Evolutionary conservation across 116 monocot species (phyloP).

Genomic region (Papilionanthe hybrid): DNA sequence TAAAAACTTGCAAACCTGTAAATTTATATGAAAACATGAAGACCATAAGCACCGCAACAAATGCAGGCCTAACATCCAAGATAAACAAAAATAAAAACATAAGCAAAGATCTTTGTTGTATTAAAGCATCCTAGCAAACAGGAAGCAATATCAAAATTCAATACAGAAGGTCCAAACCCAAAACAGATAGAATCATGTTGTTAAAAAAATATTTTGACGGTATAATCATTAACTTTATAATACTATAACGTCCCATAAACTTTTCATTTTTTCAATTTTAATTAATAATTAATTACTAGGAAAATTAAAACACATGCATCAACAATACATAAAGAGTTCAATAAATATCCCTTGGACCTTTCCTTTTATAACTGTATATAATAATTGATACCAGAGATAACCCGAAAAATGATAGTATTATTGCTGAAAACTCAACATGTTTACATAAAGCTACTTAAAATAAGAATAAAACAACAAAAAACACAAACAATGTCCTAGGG

Average conservation of each 20-base stretch:
- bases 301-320: background rate
- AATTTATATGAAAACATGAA: background rate
- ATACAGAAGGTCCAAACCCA: background rate
- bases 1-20: slow-evolving; percentile 96
- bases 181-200: background rate
- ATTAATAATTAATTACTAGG: background rate
- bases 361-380: background rate
- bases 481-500: too few species aligned
- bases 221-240: background rate
- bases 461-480: too few species aligned
- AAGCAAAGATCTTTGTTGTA: background rate
- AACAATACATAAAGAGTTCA: too few species aligned
- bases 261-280: background rate
- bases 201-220: background rate
- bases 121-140: background rate
- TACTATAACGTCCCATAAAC: background rate
- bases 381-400: too few species aligned
- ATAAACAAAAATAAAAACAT: background rate
- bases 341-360: background rate
- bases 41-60: background rate
- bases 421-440: too few species aligned
- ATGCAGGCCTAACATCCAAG: background rate
- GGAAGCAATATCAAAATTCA: background rate
- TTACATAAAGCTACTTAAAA: too few species aligned
- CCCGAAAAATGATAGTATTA: too few species aligned